Evolutionary conservation across 345 rosid species (phyloP), one percentile per base, ranked within the genome.

Genomic region (Sonneratia alba): DNA sequence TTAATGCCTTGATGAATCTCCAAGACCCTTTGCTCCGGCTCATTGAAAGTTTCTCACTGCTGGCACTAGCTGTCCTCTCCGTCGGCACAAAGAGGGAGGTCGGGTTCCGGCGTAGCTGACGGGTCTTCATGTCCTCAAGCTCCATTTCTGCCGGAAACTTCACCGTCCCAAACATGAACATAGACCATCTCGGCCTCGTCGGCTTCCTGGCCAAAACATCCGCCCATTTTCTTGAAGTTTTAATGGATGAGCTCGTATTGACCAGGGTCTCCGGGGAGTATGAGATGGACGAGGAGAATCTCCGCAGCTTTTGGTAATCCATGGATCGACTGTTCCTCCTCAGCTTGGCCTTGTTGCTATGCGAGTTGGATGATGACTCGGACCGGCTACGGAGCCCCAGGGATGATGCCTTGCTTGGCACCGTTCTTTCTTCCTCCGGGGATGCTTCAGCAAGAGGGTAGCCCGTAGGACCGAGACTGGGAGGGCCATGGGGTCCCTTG

Each of bases 241-340:
- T 81, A 3, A 47, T 43, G 8, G 84, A 83, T 5, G 79, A 42
- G 9, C 66, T 77, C 5, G 71, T 77, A 34, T 84, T 47, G 45
- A 73, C 81, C 66, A 27, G 32, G 32, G 71, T 76, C 3, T 64
- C 74, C 0, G 70, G 36, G 15, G 77, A 79, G 7, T 68, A 42
- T 8, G 69, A 78, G 18, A 38, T 38, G 8, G 75, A 27, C 0
- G 70, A 19, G 59, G 59, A 19, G n/a, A 53, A 72, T 42, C 86
- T 76, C 32, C 75, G 62, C n/a, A 80, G 86, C 75, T 76, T 87
- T 27, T 81, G 81, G 57, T 76, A 77, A 72, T 87, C 85, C 32
- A 91, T 74, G 0, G 97, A 91, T 67, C 91, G 88, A 69, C 92
- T 91, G 81, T 13, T 80, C 75, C 86, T 83, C 72, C 80, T 73